These are phyloP conservation scores for Cercospora sp. DNA, from an alignment of 2,329 filamentous ascomycete genomes.

Conservation along the genomic window DNA sequence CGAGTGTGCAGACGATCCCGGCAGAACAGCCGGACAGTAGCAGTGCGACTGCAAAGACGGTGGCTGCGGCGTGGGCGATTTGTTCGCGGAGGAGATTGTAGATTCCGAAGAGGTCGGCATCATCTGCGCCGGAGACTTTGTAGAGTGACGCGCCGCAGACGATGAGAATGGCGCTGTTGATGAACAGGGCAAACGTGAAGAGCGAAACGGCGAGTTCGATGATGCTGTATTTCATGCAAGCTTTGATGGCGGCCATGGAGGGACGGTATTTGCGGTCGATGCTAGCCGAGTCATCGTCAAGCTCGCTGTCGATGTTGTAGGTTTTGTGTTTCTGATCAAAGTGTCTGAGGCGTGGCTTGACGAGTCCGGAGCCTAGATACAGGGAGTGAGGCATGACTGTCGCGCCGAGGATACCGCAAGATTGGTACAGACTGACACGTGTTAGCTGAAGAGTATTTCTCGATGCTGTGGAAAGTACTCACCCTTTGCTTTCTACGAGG, in stretches of 20 bases:
- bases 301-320: slow-evolving; percentile 38
- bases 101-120: slow-evolving; percentile 81
- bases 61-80: slow-evolving; percentile 73
- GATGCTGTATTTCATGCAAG: slow-evolving; percentile 45
- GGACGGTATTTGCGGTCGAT: slow-evolving; percentile 40
- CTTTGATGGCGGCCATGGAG: slow-evolving; percentile 42
- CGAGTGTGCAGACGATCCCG: slow-evolving; percentile 84
- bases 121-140: slow-evolving; percentile 55
- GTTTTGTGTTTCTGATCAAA: slow-evolving; percentile 62
- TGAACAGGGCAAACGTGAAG: slow-evolving; percentile 47
- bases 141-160: slow-evolving; percentile 73
- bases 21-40: slow-evolving; percentile 78
- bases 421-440: slow-evolving; percentile 58
- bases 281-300: slow-evolving; percentile 29
- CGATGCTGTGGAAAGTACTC: slow-evolving; percentile 19
- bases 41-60: slow-evolving; percentile 79
- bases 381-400: slow-evolving; percentile 72
- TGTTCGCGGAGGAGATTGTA: slow-evolving; percentile 68
- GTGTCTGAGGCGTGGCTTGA: slow-evolving; percentile 64
- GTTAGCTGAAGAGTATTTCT: background rate
- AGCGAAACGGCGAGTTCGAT: slow-evolving; percentile 43
- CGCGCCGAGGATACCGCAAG: slow-evolving; percentile 74
- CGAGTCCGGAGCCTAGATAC: slow-evolving; percentile 68
- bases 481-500: slow-evolving; percentile 59
- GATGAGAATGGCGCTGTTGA: slow-evolving; percentile 47